Evolutionary conservation across 208 protist genomes (phyloP).

Genomic region (Naegleria fowleri): DNA sequence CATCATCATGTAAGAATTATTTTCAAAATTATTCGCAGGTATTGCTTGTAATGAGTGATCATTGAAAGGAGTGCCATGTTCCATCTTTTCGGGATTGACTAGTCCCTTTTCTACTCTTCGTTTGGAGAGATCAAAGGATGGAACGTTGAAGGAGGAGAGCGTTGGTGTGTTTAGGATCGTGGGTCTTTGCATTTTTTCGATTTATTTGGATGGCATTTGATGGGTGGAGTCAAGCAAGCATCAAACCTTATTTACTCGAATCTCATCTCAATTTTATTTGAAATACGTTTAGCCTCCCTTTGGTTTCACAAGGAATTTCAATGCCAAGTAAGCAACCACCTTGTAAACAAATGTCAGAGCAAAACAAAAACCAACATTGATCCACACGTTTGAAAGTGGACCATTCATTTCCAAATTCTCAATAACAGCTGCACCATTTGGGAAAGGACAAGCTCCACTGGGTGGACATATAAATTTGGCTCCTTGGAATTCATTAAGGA

Average conservation of each 20-base stretch:
- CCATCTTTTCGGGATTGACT: neutral
- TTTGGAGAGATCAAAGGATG: neutral
- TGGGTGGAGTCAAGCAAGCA: too few relatives aligned
- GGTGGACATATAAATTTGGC: constrained; percentile 21
- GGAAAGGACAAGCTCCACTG: neutral
- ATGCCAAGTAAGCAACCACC: neutral
- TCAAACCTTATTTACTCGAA: too few relatives aligned
- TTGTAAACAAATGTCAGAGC: neutral
- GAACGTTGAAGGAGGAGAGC: neutral
- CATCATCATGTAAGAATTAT: neutral
- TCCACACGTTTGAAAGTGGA: neutral
- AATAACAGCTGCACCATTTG: neutral
- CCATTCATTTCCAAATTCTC: neutral
- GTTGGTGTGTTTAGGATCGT: neutral
- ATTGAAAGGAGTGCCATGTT: neutral
- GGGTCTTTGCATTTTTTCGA: neutral
- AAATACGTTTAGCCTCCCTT: neutral
- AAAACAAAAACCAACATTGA: constrained; percentile 8
- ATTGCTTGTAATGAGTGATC: neutral
- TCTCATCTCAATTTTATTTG: too few relatives aligned
- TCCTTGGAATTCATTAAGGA: constrained; percentile 40
- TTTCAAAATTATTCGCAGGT: neutral
- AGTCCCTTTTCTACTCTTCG: neutral
- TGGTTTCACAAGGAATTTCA: neutral
- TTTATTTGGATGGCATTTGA: neutral